A percentile compares a stretch with the other conserved stretches of the same genome.
phyloP scores from a whole-genome alignment of 306 rosid genomes.

The Sechiopsis laciniata region DNA sequence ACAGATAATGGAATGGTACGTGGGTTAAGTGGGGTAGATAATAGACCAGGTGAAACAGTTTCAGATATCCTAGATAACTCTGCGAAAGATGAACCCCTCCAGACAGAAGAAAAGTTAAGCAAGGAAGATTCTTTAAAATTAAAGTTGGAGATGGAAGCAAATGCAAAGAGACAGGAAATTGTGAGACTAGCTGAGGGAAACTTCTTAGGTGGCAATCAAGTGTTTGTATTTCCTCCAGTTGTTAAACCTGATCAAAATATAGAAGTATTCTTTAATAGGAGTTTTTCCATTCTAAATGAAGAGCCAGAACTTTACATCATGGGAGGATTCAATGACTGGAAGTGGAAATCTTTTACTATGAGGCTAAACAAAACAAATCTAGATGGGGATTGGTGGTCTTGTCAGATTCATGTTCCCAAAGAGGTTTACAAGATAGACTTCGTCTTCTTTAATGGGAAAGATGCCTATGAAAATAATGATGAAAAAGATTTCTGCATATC shows the following conservation, averaged over 20 bases:
- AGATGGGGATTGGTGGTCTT: conserved; percentile 88
- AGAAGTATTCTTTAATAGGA: conserved; percentile 60
- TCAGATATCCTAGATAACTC: conserved; percentile 15
- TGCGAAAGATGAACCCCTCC: conserved; percentile 3
- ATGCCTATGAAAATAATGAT: conserved; percentile 80
- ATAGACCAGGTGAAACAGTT: conserved; percentile 26
- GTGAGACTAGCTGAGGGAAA: conserved; percentile 59
- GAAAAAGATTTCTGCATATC: conserved; percentile 58
- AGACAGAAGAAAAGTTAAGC: conserved; percentile 27
- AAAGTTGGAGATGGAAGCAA: conserved; percentile 57
- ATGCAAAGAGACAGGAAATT: conserved; percentile 45
- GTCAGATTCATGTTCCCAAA: conserved; percentile 66
- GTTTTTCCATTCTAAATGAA: conserved; percentile 51
- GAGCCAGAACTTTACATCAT: conserved; percentile 62
- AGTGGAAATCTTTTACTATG: conserved; percentile 66
- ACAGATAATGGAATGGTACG: conserved; percentile 24
- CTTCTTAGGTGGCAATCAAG: conserved; percentile 43
- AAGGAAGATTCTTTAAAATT: conserved; percentile 41
- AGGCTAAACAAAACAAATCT: conserved; percentile 49
- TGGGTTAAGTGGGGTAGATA: conserved; percentile 33
- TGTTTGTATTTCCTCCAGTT: conserved; percentile 72
- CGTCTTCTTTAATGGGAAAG: conserved; percentile 87
- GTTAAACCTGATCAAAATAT: conserved; percentile 79
- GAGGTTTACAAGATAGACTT: conserved; percentile 81
- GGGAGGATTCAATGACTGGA: conserved; percentile 94